Percentiles rank a stretch among this genome's conserved stretches.
Conservation (phyloP, 129 eudicot genomes). For the Scalesia atractyloides region DNA sequence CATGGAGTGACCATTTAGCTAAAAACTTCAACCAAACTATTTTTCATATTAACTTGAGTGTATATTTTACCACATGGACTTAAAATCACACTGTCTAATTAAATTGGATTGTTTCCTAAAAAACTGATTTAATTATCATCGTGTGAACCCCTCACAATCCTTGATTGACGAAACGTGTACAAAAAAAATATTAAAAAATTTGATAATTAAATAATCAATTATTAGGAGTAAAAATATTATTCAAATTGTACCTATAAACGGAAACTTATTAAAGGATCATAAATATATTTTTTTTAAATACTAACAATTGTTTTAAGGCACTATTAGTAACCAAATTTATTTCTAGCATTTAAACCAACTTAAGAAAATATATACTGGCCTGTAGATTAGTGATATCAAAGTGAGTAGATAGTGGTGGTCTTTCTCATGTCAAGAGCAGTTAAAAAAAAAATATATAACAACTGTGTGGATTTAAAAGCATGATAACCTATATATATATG, state of each 20-base stretch:
- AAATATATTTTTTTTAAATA: neutral
- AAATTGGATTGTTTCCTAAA: neutral
- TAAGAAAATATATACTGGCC: neutral
- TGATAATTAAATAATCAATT: constrained; percentile 2
- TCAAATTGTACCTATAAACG: neutral
- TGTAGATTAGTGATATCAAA: no score
- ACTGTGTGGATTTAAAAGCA: no score
- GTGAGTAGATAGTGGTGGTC: no score
- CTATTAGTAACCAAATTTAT: neutral
- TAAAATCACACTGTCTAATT: neutral
- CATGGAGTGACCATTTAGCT: neutral
- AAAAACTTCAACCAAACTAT: neutral
- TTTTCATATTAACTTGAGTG: neutral
- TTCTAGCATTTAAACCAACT: neutral
- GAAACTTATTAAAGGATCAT: constrained; percentile 22
- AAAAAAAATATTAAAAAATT: constrained; percentile 13
- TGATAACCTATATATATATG: no score
- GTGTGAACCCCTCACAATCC: neutral
- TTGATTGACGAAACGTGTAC: constrained; percentile 22
- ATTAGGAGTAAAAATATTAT: neutral
- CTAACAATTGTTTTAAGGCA: neutral
- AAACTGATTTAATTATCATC: neutral
- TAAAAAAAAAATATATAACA: no score
- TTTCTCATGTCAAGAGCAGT: no score
- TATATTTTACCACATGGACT: neutral